Conservation (phyloP, 768 basidiomycete genomes). For the Panaeolus papilionaceus region DNA sequence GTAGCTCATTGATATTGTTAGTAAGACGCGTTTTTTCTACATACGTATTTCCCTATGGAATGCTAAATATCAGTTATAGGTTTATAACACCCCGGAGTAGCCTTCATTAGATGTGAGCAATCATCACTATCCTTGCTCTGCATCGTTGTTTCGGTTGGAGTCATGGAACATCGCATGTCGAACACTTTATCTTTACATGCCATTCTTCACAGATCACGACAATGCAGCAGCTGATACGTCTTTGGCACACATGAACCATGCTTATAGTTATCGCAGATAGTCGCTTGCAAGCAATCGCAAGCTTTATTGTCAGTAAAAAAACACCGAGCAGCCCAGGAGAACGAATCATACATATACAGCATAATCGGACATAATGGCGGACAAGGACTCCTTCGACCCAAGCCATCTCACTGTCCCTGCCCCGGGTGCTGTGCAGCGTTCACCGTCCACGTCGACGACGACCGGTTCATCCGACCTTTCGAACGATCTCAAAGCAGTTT, state of each 20-base stretch:
- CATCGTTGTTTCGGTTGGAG: neutral
- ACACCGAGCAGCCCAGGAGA: neutral
- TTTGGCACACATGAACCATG: neutral
- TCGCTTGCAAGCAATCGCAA: neutral
- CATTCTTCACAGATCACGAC: neutral
- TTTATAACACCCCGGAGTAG: neutral
- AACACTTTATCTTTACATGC: neutral
- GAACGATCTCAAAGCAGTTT: constrained; percentile 50
- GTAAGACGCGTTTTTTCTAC: neutral
- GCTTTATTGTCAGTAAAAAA: neutral
- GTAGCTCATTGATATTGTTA: neutral
- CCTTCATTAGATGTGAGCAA: neutral
- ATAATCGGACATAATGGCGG: constrained; percentile 1
- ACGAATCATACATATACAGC: neutral
- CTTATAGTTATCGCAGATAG: constrained; percentile 1
- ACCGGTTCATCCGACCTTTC: neutral
- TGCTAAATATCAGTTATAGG: neutral
- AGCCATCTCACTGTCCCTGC: neutral
- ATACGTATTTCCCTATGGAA: neutral
- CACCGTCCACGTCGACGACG: neutral
- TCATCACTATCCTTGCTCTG: neutral
- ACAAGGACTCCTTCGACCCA: neutral
- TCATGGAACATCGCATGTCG: neutral
- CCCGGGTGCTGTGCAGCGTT: neutral
- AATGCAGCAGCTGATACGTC: neutral